These are phyloP conservation scores for Aspergillus biplanus DNA, from an alignment of 495 filamentous ascomycete species.

Conservation along the genomic window DNA sequence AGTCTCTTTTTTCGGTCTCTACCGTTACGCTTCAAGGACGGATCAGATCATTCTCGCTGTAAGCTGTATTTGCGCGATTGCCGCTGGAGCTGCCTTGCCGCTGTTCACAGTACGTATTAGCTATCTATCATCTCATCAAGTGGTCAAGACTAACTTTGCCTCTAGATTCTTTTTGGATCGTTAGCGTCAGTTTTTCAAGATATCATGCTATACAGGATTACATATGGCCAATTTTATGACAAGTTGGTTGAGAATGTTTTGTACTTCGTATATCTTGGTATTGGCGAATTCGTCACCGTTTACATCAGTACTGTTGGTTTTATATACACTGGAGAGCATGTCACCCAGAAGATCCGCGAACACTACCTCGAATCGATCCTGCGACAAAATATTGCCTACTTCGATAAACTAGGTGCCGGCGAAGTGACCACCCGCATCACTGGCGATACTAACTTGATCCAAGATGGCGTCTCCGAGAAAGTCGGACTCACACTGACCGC, in stretches of 20 bases:
- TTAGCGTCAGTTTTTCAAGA: slow-evolving; percentile 72
- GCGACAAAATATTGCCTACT: slow-evolving; percentile 90
- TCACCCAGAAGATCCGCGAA: slow-evolving; percentile 82
- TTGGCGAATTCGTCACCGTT: slow-evolving; percentile 79
- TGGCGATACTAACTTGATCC: slow-evolving; percentile 84
- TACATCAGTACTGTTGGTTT: slow-evolving; percentile 87
- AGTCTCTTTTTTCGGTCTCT: slow-evolving; percentile 68
- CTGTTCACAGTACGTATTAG: slow-evolving; percentile 72
- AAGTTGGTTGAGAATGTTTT: slow-evolving; percentile 69
- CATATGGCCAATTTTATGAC: slow-evolving; percentile 58
- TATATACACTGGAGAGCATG: slow-evolving; percentile 91
- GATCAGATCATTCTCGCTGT: slow-evolving; percentile 75
- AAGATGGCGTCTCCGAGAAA: slow-evolving; percentile 89
- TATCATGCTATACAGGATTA: slow-evolving; percentile 54
- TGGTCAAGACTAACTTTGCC: slow-evolving; percentile 3
- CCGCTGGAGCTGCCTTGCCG: slow-evolving; percentile 79
- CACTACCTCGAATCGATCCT: slow-evolving; percentile 82
- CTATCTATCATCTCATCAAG: neutral
- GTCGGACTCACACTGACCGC: slow-evolving; percentile 75
- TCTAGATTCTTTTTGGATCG: slow-evolving; percentile 70
- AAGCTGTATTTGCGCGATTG: slow-evolving; percentile 69
- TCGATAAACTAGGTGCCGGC: slow-evolving; percentile 88
- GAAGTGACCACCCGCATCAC: slow-evolving; percentile 94
- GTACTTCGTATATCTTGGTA: slow-evolving; percentile 89
- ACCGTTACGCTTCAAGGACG: slow-evolving; percentile 75